phyloP scores from a whole-genome alignment of 163 green algal genomes.

The Scenedesmus sp. region DNA sequence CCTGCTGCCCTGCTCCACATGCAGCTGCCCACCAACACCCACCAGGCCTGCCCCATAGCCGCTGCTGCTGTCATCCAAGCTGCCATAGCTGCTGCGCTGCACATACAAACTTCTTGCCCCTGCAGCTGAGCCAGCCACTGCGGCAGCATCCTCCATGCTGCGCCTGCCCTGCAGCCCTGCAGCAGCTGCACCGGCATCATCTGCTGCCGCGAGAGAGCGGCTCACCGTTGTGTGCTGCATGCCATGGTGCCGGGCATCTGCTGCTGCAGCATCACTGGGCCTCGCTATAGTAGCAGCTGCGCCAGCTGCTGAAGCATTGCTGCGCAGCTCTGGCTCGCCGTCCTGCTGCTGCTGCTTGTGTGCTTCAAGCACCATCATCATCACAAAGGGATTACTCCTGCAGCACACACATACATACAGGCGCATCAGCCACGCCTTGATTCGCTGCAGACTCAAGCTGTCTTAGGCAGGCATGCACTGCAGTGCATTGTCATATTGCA shows the following conservation, averaged over 20 bases:
- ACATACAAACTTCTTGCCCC: background rate
- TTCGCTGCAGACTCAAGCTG: background rate
- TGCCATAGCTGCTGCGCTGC: background rate
- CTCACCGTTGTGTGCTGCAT: background rate
- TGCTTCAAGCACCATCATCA: slow-evolving; percentile 33
- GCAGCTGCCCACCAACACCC: too few relatives aligned
- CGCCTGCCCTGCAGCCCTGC: background rate
- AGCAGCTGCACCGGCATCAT: background rate
- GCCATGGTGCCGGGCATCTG: background rate
- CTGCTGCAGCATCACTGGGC: background rate
- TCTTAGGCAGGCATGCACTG: too few relatives aligned
- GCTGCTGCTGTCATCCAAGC: background rate
- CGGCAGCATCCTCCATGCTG: background rate
- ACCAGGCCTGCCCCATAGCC: background rate
- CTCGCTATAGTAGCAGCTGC: background rate
- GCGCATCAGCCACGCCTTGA: background rate
- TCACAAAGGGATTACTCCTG: slow-evolving; percentile 28
- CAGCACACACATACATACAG: background rate
- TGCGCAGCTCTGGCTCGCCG: slow-evolving; percentile 8
- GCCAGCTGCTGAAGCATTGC: background rate
- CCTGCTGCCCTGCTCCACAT: too few relatives aligned
- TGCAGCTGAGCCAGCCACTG: background rate
- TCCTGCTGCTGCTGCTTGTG: slow-evolving; percentile 30
- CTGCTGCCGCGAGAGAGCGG: background rate
- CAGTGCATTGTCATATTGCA: too few relatives aligned